Evolutionary conservation across 441 rosid species (phyloP).

Genomic region (Biscutella auriculata): DNA sequence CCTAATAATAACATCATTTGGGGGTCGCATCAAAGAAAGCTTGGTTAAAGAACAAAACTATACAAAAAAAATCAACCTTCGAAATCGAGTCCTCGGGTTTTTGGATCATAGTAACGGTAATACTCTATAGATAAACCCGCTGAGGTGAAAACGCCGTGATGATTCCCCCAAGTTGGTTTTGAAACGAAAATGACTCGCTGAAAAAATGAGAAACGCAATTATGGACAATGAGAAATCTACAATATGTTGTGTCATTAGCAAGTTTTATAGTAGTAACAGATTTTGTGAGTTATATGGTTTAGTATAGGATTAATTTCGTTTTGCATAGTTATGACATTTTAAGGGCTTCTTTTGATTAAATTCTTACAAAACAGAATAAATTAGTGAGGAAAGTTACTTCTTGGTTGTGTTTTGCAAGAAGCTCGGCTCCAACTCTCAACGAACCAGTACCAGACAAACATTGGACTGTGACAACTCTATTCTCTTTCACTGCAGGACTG

Average conservation of each 20-base stretch:
- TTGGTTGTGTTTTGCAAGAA: slow-evolving; percentile 67
- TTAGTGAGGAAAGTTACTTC: slow-evolving; percentile 50
- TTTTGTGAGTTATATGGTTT: no score
- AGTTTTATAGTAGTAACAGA: no score
- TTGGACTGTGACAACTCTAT: slow-evolving; percentile 76
- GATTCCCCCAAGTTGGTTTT: slow-evolving; percentile 96
- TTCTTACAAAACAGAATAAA: no score
- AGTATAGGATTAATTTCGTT: no score
- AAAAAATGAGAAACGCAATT: slow-evolving; percentile 18
- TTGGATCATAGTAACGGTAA: slow-evolving; percentile 88
- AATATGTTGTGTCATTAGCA: no score
- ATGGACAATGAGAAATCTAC: no score
- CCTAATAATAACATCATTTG: no score
- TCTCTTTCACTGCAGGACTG: slow-evolving; percentile 69
- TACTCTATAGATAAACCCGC: slow-evolving; percentile 77
- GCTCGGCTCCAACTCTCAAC: slow-evolving; percentile 88
- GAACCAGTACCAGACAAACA: slow-evolving; percentile 98
- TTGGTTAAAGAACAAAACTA: no score
- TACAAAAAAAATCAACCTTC: slow-evolving; percentile 53
- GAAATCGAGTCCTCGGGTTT: slow-evolving; percentile 82
- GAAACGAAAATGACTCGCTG: slow-evolving; percentile 82
- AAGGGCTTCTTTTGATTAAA: no score
- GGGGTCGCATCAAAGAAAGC: no score
- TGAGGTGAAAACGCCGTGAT: slow-evolving; percentile 66
- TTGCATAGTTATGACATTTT: no score